phyloP scores from a whole-genome alignment of 2,329 filamentous ascomycete genomes.

The Sordariomycetes sp. region DNA sequence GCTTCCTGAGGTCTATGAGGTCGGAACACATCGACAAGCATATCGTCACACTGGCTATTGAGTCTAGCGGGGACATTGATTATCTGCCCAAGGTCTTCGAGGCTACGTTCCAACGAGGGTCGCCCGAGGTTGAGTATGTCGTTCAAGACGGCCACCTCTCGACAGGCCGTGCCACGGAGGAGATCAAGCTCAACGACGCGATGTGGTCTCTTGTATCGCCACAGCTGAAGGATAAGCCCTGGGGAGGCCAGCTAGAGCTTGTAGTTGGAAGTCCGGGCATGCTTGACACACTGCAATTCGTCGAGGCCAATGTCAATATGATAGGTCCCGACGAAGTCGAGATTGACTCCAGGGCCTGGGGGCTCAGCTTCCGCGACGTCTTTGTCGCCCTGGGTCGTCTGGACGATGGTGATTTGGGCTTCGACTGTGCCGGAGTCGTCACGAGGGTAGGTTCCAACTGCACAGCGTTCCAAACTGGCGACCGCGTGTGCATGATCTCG shows the following conservation, averaged over 20 bases:
- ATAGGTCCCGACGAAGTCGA: conserved; percentile 15
- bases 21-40: too few species aligned
- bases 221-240: too few species aligned
- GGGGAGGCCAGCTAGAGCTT: conserved; percentile 9
- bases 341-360: conserved; percentile 12
- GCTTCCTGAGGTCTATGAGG: too few species aligned
- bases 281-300: conserved; percentile 14
- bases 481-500: background rate
- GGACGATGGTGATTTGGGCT: background rate
- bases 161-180: too few species aligned
- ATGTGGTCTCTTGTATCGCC: too few species aligned
- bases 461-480: background rate
- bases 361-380: conserved; percentile 10
- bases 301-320: conserved; percentile 4
- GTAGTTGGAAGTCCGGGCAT: conserved; percentile 11
- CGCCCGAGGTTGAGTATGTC: too few species aligned
- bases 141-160: too few species aligned
- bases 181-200: too few species aligned
- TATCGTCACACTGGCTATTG: too few species aligned
- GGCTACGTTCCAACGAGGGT: too few species aligned
- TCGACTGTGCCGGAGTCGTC: background rate
- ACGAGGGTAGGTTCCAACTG: background rate
- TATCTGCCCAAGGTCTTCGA: too few species aligned
- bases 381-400: conserved; percentile 1
- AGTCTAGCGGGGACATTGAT: too few species aligned